Evolutionary conservation across 2,329 filamentous ascomycete genomes (phyloP), one percentile per base, ranked within the genome.

Genomic region (Cryphonectria naterciae): DNA sequence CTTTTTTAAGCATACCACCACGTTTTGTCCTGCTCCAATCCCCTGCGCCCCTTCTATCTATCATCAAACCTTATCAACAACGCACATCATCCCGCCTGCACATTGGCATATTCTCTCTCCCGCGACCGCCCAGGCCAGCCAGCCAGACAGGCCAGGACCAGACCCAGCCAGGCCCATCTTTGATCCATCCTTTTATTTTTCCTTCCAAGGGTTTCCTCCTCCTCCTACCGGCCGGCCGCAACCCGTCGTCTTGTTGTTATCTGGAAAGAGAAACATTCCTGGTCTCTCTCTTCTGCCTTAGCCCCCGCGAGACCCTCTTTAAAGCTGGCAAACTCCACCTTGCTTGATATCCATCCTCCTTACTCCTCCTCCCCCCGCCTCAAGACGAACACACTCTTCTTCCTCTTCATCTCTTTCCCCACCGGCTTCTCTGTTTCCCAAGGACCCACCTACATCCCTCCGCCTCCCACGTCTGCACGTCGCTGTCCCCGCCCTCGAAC

Each of bases 1-100:
- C 19, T 41, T 41, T 46, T n/a, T 32, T 4, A 17, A 32, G 25
- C 2, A 19, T 58, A 58, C 54, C 54, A 58, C 54, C 54, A 32
- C 25, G 46, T 17, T 32, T 66, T 54, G 46, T 39, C n/a, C 64
- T 58, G 56, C 56, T 58, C 65, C 65, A 67, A 67, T 67, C 65
- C 65, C 65, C n/a, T 8, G 15, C 28, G 13, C 32, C 43, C 65
- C 35, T 25, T 58, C 65, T 67, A 67, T 67, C 65, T 65, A 54
- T 58, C 22, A 67, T 67, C 49, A 17, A 19, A 56, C 58, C 35
- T n/a, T 62, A 62, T 62, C 60, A 37, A 11, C 60, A 37, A 19
- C 60, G 28, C 28, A 35, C 35, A 62, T 39, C 54, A 62, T 39
- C 54, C 15, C 15, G 54, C 17, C 54, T 62, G 19, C 35, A 22